Evolutionary conservation across 225 moss, liverwort and hornwort species (phyloP), one percentile per base, ranked within the genome.

Genomic region (Climacium dendroides): DNA sequence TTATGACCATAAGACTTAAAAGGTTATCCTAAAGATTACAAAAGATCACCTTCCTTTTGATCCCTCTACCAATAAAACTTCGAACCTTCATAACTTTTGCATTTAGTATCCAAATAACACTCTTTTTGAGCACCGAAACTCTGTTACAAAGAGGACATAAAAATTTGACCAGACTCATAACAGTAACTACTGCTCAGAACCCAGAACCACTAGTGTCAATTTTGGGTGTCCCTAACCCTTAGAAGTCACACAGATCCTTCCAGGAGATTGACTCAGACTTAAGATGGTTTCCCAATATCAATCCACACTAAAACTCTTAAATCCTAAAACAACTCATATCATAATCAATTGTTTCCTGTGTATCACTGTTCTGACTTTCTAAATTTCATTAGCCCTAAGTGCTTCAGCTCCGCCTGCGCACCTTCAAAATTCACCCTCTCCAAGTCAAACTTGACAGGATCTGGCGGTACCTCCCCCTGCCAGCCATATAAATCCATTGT

Each of bases 391-490:
- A 97, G 75, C 50, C 97, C 96, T 55, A 95, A 86, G 71, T 93
- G 90, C 90, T 95, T 91, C 64, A 96, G 89, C 89, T 97, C 95
- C 59, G 86, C 83, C 85, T 90, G 90, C 48, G 91, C 97, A 87
- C 89, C 93, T 85, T 96, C 96, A 89, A 90, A 89, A 92, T 97
- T 90, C 88, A 95, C 93, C 86, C 89, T 92, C 89, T 96, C 95
- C 73, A 95, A 87, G 80, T 96, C 95, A 85, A 97, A 97, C 72
- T 94, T 83, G 79, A 95, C 64, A 74, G 96, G 96, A 66, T 96
- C 94, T 64, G 95, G 96, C 43, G 96, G 94, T 62, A 82, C 88
- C 86, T 93, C 94, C 66, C 94, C 96, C 97, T 97, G 95, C 59
- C 76, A 91, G 72, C 57, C 48, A 87, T 59, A 84, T 43, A 79